These are phyloP conservation scores for Fomitopsis pulvina DNA, from an alignment of 768 basidiomycete genomes.

Conservation along the genomic window DNA sequence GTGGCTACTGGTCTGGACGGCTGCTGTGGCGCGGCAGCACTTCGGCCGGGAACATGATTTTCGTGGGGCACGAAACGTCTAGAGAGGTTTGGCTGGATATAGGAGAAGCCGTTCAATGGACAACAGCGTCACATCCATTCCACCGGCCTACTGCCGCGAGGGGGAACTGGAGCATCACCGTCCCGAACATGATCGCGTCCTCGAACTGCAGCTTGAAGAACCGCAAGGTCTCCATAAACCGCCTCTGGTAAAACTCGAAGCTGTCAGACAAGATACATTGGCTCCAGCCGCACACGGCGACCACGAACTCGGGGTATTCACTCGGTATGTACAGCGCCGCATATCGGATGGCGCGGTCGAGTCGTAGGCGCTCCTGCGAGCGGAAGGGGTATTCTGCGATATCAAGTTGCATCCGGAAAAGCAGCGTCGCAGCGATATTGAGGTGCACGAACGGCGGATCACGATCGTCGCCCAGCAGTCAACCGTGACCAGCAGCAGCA, in stretches of 20 bases:
- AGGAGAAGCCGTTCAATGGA: neutral
- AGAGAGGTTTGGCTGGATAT: too few relatives aligned
- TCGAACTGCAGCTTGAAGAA: constrained; percentile 89
- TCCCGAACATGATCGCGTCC: constrained; percentile 75
- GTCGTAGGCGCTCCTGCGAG: constrained; percentile 45
- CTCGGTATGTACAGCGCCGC: constrained; percentile 74
- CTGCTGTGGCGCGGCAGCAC: too few relatives aligned
- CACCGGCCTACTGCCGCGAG: neutral
- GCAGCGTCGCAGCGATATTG: constrained; percentile 88
- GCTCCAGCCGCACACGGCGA: constrained; percentile 93
- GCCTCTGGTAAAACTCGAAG: constrained; percentile 78
- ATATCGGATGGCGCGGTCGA: constrained; percentile 65
- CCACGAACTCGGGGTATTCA: constrained; percentile 89
- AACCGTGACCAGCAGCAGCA: constrained; percentile 96
- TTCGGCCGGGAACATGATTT: too few relatives aligned
- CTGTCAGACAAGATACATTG: constrained; percentile 90
- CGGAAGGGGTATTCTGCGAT: constrained; percentile 95
- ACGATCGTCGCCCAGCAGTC: constrained; percentile 91
- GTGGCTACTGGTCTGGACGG: too few relatives aligned
- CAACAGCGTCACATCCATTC: neutral
- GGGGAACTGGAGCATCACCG: constrained; percentile 76
- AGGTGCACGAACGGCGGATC: constrained; percentile 88
- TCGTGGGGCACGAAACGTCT: too few relatives aligned
- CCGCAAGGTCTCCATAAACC: constrained; percentile 71
- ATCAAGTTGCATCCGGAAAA: constrained; percentile 95